phyloP scores from a whole-genome alignment of 495 filamentous ascomycete species.

The Aspergillus diversus region DNA sequence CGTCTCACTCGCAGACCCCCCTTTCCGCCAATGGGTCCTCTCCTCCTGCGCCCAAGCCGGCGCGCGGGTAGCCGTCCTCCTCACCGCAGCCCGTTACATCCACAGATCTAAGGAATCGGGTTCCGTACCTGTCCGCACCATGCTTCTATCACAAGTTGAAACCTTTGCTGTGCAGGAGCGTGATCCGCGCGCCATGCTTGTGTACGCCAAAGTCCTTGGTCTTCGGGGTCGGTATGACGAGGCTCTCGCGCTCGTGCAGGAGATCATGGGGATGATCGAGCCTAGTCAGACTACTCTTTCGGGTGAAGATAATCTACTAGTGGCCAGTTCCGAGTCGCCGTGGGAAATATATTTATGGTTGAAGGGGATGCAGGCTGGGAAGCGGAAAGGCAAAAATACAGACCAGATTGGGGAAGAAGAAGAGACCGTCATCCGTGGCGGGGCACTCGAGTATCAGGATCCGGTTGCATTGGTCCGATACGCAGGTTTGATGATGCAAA shows the following conservation, averaged over 20 bases:
- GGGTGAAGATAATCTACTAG: neutral
- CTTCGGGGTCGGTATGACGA: conserved; percentile 25
- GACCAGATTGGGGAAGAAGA: neutral
- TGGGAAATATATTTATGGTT: conserved; percentile 34
- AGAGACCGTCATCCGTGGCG: conserved; percentile 12
- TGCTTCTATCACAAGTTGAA: conserved; percentile 26
- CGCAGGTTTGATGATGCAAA: conserved; percentile 29
- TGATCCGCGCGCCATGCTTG: conserved; percentile 36
- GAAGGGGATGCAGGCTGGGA: conserved; percentile 18
- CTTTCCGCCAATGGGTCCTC: conserved; percentile 30
- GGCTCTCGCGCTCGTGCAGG: conserved; percentile 31
- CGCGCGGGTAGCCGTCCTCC: conserved; percentile 18
- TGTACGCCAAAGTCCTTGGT: conserved; percentile 36
- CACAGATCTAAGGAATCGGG: neutral
- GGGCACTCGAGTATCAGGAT: conserved; percentile 39
- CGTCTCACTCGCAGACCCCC: neutral
- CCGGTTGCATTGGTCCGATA: conserved; percentile 32
- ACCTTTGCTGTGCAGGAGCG: conserved; percentile 25
- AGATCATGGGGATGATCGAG: conserved; percentile 24
- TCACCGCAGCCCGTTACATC: conserved; percentile 21
- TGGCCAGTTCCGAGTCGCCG: conserved; percentile 25
- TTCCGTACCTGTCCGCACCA: conserved; percentile 8
- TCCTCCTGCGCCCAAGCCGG: conserved; percentile 33
- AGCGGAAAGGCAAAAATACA: conserved; percentile 13
- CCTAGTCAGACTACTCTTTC: neutral